Percentiles rank a stretch among this genome's conserved stretches.
Evolutionary conservation across 257 asterid species (phyloP).

Genomic region (Solanum raphanifolium): DNA sequence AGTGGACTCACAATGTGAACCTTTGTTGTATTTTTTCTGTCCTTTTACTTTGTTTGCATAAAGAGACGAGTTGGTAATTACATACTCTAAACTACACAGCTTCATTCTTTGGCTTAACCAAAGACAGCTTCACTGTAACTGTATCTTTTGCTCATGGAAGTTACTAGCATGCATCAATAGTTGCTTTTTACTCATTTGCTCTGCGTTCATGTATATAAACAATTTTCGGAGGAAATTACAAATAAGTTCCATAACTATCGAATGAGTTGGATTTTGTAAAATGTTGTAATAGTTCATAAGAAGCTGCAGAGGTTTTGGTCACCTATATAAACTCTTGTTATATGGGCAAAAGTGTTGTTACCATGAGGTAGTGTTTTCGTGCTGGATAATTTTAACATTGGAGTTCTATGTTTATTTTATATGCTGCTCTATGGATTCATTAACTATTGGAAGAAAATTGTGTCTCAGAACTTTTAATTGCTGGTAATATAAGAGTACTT

Average conservation of each 20-base stretch:
- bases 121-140: neutral
- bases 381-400: neutral
- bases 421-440: neutral
- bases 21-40: neutral
- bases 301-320: neutral
- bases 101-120: neutral
- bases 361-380: neutral
- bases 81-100: neutral
- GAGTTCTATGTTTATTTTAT: neutral
- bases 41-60: neutral
- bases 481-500: neutral
- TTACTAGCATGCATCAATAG: neutral
- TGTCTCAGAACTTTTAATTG: neutral
- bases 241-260: neutral
- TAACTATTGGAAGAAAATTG: neutral
- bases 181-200: neutral
- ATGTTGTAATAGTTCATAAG: neutral
- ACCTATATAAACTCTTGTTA: no score
- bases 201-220: neutral
- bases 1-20: neutral
- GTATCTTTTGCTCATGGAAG: neutral
- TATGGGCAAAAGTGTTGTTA: no score
- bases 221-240: neutral
- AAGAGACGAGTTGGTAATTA: neutral
- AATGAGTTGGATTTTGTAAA: neutral